These are phyloP conservation scores for Dactylellina haptotyla DNA, from an alignment of 2,329 filamentous ascomycete species.

Conservation along the genomic window DNA sequence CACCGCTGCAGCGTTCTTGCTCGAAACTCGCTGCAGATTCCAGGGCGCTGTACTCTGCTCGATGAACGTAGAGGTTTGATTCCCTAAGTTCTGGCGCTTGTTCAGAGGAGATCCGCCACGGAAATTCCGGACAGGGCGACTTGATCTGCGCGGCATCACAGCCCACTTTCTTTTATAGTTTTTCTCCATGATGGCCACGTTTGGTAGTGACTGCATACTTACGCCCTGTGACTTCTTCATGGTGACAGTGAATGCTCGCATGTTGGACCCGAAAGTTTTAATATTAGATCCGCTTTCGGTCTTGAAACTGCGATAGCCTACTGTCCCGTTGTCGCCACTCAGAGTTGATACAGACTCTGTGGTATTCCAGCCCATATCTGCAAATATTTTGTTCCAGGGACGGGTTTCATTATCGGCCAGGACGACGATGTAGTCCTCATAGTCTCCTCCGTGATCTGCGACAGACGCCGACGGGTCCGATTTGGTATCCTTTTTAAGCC, in stretches of 20 bases:
- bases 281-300: constrained; percentile 37
- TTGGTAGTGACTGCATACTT: neutral
- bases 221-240: constrained; percentile 23
- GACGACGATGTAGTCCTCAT: constrained; percentile 52
- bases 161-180: constrained; percentile 6
- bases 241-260: constrained; percentile 54
- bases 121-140: neutral
- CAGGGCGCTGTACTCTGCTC: constrained; percentile 54
- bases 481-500: neutral
- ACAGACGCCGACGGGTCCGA: neutral
- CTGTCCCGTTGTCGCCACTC: neutral
- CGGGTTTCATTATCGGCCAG: constrained; percentile 55
- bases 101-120: neutral
- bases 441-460: neutral
- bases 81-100: neutral
- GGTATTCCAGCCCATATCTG: constrained; percentile 53
- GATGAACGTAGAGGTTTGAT: neutral
- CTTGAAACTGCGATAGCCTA: constrained; percentile 56
- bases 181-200: constrained; percentile 21
- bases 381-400: constrained; percentile 51
- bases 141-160: constrained; percentile 33
- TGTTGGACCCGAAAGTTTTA: constrained; percentile 5
- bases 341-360: constrained; percentile 31
- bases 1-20: constrained; percentile 55
- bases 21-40: constrained; percentile 59